Conservation (phyloP, 2,329 filamentous ascomycete genomes). For the Ampelomyces quisqualis region DNA sequence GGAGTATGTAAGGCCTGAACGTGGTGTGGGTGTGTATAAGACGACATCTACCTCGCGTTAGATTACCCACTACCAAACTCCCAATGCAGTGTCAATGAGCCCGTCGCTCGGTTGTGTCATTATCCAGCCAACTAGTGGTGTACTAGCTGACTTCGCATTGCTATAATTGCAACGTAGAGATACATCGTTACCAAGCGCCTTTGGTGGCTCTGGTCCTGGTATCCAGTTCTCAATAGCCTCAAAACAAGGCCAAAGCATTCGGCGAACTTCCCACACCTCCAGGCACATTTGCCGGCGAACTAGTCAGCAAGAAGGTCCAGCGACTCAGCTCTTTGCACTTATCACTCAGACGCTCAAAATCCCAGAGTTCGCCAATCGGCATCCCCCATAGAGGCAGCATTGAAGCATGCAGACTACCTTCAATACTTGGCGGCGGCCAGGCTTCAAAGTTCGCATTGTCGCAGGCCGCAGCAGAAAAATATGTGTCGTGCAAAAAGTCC, state of each 20-base stretch:
- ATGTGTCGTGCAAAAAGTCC: slow-evolving; percentile 75
- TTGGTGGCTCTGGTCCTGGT: background rate
- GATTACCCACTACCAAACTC: too few species aligned
- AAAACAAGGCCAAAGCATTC: slow-evolving; percentile 30
- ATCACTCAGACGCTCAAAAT: slow-evolving; percentile 33
- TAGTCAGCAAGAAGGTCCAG: slow-evolving; percentile 58
- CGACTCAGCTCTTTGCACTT: slow-evolving; percentile 30
- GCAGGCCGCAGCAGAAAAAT: slow-evolving; percentile 20
- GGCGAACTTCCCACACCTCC: slow-evolving; percentile 34
- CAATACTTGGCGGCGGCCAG: slow-evolving; percentile 1
- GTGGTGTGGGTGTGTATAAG: too few species aligned
- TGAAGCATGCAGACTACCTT: slow-evolving; percentile 23
- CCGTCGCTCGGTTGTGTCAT: too few species aligned
- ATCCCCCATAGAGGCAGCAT: slow-evolving; percentile 35
- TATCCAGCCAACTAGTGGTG: too few species aligned
- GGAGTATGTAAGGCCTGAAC: too few species aligned
- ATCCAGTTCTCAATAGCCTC: background rate
- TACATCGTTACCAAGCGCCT: too few species aligned
- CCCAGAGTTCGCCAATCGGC: slow-evolving; percentile 41
- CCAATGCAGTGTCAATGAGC: too few species aligned
- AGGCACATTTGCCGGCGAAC: slow-evolving; percentile 46
- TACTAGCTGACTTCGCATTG: too few species aligned
- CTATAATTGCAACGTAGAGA: too few species aligned
- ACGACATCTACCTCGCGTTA: too few species aligned
- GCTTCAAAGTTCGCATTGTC: background rate